Evolutionary conservation across 306 rosid species (phyloP).

Genomic region (Sesbania bispinosa): DNA sequence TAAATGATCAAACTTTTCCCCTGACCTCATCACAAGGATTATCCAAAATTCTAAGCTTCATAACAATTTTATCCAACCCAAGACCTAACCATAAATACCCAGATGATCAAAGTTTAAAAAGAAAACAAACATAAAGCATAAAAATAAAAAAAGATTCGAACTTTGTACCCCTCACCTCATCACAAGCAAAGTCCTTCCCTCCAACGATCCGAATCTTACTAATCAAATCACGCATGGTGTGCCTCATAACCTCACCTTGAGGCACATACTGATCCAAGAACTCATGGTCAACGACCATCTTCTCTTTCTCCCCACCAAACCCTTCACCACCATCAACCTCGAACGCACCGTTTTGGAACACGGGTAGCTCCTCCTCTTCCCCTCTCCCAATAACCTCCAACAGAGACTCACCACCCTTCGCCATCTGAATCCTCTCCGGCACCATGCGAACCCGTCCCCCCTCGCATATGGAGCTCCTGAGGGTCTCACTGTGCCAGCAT

Average conservation of each 20-base stretch:
- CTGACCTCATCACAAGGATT: slow-evolving; percentile 49
- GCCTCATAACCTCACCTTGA: slow-evolving; percentile 44
- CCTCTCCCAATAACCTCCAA: slow-evolving; percentile 61
- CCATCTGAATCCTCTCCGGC: slow-evolving; percentile 57
- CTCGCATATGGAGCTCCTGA: slow-evolving; percentile 75
- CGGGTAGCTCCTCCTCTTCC: slow-evolving; percentile 77
- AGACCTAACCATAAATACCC: not conserved
- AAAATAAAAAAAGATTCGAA: not conserved
- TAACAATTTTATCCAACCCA: not conserved
- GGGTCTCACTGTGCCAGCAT: slow-evolving; percentile 66
- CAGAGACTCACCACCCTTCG: slow-evolving; percentile 70
- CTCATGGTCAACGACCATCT: slow-evolving; percentile 30
- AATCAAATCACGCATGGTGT: slow-evolving; percentile 73
- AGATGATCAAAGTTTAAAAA: not conserved
- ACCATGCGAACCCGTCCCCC: slow-evolving; percentile 67
- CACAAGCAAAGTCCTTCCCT: slow-evolving; percentile 52
- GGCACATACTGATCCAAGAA: slow-evolving; percentile 56
- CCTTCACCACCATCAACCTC: slow-evolving; percentile 63
- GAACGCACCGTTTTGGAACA: slow-evolving; percentile 60
- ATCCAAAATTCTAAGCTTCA: not conserved
- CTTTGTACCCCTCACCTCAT: slow-evolving; percentile 45
- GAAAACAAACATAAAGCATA: not conserved
- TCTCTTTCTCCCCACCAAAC: slow-evolving; percentile 5
- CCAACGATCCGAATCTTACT: slow-evolving; percentile 50
- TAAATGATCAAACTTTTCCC: too few species aligned